phyloP scores from a whole-genome alignment of 257 asterid genomes.

The Echites panduratus region DNA sequence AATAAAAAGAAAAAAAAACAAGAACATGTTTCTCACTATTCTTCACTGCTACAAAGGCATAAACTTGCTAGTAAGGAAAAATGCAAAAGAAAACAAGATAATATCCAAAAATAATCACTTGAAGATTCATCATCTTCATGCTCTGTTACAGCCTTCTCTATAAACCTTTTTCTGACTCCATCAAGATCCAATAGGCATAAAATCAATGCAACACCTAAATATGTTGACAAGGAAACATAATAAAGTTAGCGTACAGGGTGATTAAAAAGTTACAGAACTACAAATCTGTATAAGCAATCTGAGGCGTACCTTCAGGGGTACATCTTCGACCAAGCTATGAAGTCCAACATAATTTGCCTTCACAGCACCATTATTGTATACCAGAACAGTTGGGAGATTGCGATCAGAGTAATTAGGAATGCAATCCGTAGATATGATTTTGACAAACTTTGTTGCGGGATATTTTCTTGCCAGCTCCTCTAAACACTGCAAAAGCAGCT shows the following conservation, averaged over 20 bases:
- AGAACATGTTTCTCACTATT: background rate
- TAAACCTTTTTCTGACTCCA: constrained; percentile 72
- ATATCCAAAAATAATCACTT: constrained; percentile 46
- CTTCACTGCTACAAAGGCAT: background rate
- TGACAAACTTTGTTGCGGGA: constrained; percentile 87
- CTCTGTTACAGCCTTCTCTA: constrained; percentile 73
- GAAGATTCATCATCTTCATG: constrained; percentile 74
- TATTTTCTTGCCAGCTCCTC: constrained; percentile 75
- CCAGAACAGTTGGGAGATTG: constrained; percentile 84
- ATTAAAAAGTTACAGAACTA: background rate
- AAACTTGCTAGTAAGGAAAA: background rate
- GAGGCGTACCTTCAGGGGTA: constrained; percentile 73
- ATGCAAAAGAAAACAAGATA: background rate
- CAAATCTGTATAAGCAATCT: background rate
- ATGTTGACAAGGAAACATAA: constrained; percentile 16
- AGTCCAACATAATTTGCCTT: too few species aligned
- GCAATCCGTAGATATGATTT: constrained; percentile 86
- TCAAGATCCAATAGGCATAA: constrained; percentile 77
- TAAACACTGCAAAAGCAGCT: constrained; percentile 72
- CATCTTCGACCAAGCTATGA: constrained; percentile 83
- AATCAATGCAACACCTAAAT: constrained; percentile 72
- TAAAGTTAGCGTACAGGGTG: background rate
- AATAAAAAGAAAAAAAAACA: too few species aligned
- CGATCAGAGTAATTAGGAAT: constrained; percentile 95
- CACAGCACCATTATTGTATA: constrained; percentile 80